These are phyloP conservation scores for Trichosanthes cucumerina DNA, from an alignment of 306 rosid genomes.

Conservation along the genomic window DNA sequence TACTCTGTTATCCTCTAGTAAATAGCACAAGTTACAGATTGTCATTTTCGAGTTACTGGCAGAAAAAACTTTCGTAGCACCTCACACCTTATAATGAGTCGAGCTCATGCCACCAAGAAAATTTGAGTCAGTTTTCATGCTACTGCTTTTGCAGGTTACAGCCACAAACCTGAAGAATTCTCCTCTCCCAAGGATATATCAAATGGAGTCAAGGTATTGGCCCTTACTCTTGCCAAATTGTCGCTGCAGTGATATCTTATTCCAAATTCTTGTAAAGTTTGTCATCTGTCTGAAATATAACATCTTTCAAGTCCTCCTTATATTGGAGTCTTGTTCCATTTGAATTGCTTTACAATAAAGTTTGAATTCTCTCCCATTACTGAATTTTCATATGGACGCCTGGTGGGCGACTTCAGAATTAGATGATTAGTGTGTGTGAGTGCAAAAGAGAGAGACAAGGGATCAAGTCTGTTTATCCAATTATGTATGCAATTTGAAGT, in stretches of 20 bases:
- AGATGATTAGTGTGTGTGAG: background rate
- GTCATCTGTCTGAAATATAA: background rate
- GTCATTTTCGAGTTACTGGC: background rate
- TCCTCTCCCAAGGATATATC: conserved; percentile 56
- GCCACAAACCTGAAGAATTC: conserved; percentile 95
- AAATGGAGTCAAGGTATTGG: conserved; percentile 79
- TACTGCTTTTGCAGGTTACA: conserved; percentile 62
- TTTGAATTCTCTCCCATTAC: background rate
- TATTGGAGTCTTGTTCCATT: background rate
- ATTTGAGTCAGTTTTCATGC: background rate
- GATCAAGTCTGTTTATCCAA: background rate
- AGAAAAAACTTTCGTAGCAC: background rate
- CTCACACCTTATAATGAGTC: background rate
- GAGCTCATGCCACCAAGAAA: background rate
- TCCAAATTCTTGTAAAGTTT: conserved; percentile 7
- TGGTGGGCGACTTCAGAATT: background rate
- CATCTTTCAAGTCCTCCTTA: background rate
- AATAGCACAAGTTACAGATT: background rate
- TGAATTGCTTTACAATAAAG: background rate
- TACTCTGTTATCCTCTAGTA: background rate
- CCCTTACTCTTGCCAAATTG: conserved; percentile 70
- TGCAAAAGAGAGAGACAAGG: conserved; percentile 1
- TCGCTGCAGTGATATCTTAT: conserved; percentile 42
- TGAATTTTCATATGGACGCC: background rate
- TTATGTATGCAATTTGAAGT: background rate